Percentiles rank a stretch among this genome's conserved stretches.
These are phyloP conservation scores for Heliosperma pusillum DNA, from an alignment of 148 eudicot genomes.

Conservation along the genomic window DNA sequence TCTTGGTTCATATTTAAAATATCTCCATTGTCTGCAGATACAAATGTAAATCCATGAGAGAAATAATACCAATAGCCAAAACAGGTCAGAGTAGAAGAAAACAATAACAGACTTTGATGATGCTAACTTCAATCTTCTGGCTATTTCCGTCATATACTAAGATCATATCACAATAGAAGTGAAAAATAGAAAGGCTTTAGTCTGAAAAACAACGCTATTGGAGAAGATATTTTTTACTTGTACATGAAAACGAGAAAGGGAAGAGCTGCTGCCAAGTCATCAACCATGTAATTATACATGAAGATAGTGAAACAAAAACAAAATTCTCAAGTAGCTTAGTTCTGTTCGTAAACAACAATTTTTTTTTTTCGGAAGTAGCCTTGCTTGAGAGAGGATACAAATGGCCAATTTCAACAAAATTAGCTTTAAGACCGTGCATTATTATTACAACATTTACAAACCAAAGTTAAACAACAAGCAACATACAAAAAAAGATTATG, in stretches of 20 bases:
- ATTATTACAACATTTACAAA: not conserved
- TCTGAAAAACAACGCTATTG: not conserved
- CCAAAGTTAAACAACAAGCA: not conserved
- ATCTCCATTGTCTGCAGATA: slow-evolving; percentile 68
- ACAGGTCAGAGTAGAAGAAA: not conserved
- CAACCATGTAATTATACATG: not conserved
- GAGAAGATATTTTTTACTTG: not conserved
- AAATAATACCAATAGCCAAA: slow-evolving; percentile 5
- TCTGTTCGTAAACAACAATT: not conserved
- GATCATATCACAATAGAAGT: not conserved
- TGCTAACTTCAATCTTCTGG: not conserved
- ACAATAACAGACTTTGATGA: not conserved
- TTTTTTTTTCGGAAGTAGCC: not conserved
- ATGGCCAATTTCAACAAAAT: not conserved
- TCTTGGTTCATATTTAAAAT: slow-evolving; percentile 57
- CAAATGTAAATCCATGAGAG: slow-evolving; percentile 10
- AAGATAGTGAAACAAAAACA: not conserved
- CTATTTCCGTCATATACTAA: not conserved
- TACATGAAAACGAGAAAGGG: not conserved
- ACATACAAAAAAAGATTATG: not conserved
- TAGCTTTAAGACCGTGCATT: not conserved
- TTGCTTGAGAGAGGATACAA: not conserved
- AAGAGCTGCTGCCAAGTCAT: not conserved
- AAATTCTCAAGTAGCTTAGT: not conserved
- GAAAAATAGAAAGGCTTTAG: not conserved